Evolutionary conservation across 2,329 filamentous ascomycete genomes (phyloP).

Genomic region (Aspergillus caelatus): DNA sequence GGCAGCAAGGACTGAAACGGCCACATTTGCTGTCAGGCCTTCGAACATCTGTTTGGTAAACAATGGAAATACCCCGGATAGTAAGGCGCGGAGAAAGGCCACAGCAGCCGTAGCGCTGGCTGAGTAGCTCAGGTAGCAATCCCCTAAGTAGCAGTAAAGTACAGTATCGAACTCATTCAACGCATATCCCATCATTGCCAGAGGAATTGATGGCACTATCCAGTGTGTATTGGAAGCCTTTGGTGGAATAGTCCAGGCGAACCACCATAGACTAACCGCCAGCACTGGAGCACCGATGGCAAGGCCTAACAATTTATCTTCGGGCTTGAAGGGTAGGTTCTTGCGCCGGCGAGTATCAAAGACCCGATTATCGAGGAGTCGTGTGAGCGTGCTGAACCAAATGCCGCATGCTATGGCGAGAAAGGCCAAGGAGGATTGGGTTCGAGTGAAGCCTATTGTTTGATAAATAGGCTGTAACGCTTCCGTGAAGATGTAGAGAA

Average conservation of each 20-base stretch:
- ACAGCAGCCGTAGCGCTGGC: slow-evolving; percentile 50
- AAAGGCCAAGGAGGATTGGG: slow-evolving; percentile 45
- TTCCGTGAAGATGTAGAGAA: slow-evolving; percentile 55
- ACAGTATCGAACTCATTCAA: slow-evolving; percentile 51
- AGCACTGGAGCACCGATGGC: slow-evolving; percentile 48
- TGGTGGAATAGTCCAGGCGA: slow-evolving; percentile 42
- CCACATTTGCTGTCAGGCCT: slow-evolving; percentile 42
- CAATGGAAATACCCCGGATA: slow-evolving; percentile 45
- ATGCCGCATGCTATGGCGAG: slow-evolving; percentile 46
- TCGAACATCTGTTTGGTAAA: slow-evolving; percentile 47
- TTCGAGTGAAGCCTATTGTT: slow-evolving; percentile 35
- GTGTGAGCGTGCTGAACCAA: slow-evolving; percentile 45
- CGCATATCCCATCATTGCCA: slow-evolving; percentile 52
- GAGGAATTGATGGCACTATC: slow-evolving; percentile 27
- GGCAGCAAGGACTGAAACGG: slow-evolving; percentile 43
- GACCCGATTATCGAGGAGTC: slow-evolving; percentile 46
- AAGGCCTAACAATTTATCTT: slow-evolving; percentile 42
- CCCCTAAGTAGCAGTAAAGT: slow-evolving; percentile 48
- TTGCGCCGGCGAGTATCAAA: background rate
- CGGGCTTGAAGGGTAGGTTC: background rate
- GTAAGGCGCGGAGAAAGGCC: slow-evolving; percentile 41
- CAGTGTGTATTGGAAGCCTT: background rate
- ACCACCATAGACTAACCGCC: slow-evolving; percentile 50
- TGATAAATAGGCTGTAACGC: slow-evolving; percentile 45
- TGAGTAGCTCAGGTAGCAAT: slow-evolving; percentile 49